phyloP scores from a whole-genome alignment of 2,329 filamentous ascomycete species.

The Fusarium multiceps region DNA sequence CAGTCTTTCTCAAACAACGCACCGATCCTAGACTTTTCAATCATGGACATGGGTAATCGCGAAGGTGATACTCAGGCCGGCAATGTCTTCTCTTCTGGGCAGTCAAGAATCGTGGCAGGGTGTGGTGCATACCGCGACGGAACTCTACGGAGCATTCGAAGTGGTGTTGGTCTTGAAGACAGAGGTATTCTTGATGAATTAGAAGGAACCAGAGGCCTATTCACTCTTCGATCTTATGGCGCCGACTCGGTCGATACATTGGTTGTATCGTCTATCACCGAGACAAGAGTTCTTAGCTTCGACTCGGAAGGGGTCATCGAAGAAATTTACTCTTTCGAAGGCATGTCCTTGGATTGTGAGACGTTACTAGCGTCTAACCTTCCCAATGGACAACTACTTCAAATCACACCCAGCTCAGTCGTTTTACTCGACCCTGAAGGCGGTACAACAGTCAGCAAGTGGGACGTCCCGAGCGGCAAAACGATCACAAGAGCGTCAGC shows the following conservation, averaged over 20 bases:
- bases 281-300: constrained; percentile 87
- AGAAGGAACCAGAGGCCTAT: constrained; percentile 77
- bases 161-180: constrained; percentile 92
- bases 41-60: constrained; percentile 95
- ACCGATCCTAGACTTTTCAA: constrained; percentile 90
- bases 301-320: constrained; percentile 80
- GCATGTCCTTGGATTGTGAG: constrained; percentile 73
- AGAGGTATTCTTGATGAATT: constrained; percentile 85
- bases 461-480: constrained; percentile 63
- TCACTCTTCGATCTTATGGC: constrained; percentile 68
- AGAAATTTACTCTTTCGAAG: constrained; percentile 81
- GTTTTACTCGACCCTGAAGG: constrained; percentile 71
- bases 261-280: constrained; percentile 81
- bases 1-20: constrained; percentile 82
- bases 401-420: constrained; percentile 76
- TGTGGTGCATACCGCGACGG: constrained; percentile 92
- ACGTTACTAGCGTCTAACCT: constrained; percentile 80
- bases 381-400: constrained; percentile 72
- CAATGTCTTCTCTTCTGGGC: constrained; percentile 93
- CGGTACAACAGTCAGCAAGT: constrained; percentile 66
- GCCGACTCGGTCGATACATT: constrained; percentile 73
- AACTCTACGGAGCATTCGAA: constrained; percentile 87
- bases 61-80: constrained; percentile 78
- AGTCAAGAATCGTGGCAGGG: constrained; percentile 91
- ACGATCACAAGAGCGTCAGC: constrained; percentile 82